These are phyloP conservation scores for Rhodotorula sp. DNA, from an alignment of 1,284 basidiomycete genomes.

Conservation along the genomic window DNA sequence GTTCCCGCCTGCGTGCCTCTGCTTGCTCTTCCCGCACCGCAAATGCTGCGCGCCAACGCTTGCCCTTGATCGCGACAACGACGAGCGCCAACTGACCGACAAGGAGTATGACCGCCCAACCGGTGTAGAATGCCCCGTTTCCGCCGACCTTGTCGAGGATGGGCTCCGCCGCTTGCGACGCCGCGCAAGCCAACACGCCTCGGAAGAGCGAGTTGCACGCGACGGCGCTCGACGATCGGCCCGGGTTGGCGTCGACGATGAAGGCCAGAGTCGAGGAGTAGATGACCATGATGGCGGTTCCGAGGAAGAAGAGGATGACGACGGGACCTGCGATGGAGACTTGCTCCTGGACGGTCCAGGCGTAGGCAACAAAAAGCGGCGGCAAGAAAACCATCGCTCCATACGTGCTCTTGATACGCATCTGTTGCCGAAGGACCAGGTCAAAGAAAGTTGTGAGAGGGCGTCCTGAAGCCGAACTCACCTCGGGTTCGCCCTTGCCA, in stretches of 20 bases:
- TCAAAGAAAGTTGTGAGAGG: background rate
- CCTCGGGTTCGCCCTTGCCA: slow-evolving; percentile 57
- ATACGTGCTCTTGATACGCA: slow-evolving; percentile 44
- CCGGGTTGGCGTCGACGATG: slow-evolving; percentile 69
- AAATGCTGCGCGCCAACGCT: slow-evolving; percentile 21
- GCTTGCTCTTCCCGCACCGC: slow-evolving; percentile 3
- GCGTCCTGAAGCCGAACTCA: background rate
- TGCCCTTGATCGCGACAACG: slow-evolving; percentile 28
- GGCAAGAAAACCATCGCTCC: slow-evolving; percentile 39
- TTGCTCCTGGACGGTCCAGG: slow-evolving; percentile 68
- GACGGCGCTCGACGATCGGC: slow-evolving; percentile 67
- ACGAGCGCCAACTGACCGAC: slow-evolving; percentile 21
- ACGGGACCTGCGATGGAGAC: slow-evolving; percentile 44
- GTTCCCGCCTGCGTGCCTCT: background rate
- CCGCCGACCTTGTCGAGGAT: slow-evolving; percentile 26
- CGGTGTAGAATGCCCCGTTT: slow-evolving; percentile 41
- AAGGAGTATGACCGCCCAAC: slow-evolving; percentile 23
- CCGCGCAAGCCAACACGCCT: slow-evolving; percentile 50
- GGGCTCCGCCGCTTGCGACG: slow-evolving; percentile 36
- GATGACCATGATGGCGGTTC: slow-evolving; percentile 62
- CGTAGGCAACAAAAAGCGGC: slow-evolving; percentile 64
- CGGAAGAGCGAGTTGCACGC: slow-evolving; percentile 68
- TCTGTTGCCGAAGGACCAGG: slow-evolving; percentile 47
- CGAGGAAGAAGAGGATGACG: slow-evolving; percentile 39
- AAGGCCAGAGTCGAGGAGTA: slow-evolving; percentile 66